Evolutionary conservation across 176 grass and related monocot species (phyloP), one percentile per base, ranked within the genome.

Genomic region (Avena insularis): DNA sequence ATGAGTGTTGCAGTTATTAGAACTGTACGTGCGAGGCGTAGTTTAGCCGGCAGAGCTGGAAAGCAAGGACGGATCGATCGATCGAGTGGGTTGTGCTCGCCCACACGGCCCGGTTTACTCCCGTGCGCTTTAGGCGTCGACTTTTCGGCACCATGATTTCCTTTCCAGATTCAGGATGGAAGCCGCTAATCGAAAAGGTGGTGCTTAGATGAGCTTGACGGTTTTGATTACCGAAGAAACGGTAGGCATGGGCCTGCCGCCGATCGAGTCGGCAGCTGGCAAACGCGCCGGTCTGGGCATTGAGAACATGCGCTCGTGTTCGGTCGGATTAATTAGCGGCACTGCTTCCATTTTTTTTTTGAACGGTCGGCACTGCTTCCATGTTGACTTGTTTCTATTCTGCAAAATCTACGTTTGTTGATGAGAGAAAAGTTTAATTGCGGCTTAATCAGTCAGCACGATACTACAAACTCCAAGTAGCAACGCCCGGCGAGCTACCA

Each of bases 111-210:
- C 11, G 20, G 4, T 10, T 60, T 59, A 83, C 84, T 71, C 78
- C 62, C 9, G 43, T 65, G 9, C 58, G 57, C 80, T 86, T 79
- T 86, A 61, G 64, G 5, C 72, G 47, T 40, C 46, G 3, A 48
- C 65, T 73, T 87, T 86, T 87, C 58, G 23, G 85, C 85, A 1
- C 56, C 75, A 17, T 48, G 49, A 9, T 75, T 68, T 80, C n/a
- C 9, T 80, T 75, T 80, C 75, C 48, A 60, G 59, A 80, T 91
- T 87, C 68, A 84, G n/a, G 85, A 29, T 27, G 38, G 75, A 40
- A 49, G 72, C 58, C 49, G 48, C 58, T 50, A 4, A 79, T 45
- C 19, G 47, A 48, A 79, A 79, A 87, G 74, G 40, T 2, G 13
- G 17, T 9, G 80, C 33, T 65, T 53, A 33, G 27, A 8, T 12